phyloP scores from a whole-genome alignment of 176 grass and related monocot genomes.

The Phyllostachys edulis region DNA sequence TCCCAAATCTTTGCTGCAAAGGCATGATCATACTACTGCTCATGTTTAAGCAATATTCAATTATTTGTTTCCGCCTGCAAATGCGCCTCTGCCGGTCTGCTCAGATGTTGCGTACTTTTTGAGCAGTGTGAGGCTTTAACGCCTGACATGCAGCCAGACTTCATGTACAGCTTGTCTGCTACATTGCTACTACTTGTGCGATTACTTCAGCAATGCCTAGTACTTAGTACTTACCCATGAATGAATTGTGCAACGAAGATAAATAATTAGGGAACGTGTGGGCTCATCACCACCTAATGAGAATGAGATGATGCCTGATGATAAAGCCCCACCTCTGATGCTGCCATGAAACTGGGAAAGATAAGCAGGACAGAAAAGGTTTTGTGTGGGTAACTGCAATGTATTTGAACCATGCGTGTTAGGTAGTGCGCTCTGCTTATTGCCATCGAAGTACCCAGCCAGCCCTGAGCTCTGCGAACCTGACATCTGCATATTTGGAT shows the following conservation, averaged over 20 bases:
- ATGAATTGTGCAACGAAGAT: not conserved
- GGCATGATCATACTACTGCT: not conserved
- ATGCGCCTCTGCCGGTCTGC: too few relatives aligned
- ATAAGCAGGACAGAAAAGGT: not conserved
- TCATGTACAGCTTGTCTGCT: not conserved
- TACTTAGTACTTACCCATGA: not conserved
- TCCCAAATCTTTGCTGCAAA: not conserved
- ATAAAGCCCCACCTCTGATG: not conserved
- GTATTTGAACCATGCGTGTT: not conserved
- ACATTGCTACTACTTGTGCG: not conserved
- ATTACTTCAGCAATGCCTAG: not conserved
- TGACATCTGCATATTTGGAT: not conserved
- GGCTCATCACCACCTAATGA: not conserved
- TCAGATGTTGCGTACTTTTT: not conserved
- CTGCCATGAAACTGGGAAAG: not conserved
- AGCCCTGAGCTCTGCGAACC: not conserved
- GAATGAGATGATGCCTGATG: not conserved
- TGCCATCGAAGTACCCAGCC: not conserved
- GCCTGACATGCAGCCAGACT: not conserved
- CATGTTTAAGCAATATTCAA: not conserved
- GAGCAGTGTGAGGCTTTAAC: slow-evolving; percentile 4
- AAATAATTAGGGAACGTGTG: not conserved
- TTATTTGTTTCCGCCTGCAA: not conserved
- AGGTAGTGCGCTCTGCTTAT: not conserved
- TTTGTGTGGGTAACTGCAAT: not conserved